A percentile compares a stretch with the other conserved stretches of the same genome.
Evolutionary conservation across 164 flowering plant species (phyloP).

Genomic region (Vitis rupestris): DNA sequence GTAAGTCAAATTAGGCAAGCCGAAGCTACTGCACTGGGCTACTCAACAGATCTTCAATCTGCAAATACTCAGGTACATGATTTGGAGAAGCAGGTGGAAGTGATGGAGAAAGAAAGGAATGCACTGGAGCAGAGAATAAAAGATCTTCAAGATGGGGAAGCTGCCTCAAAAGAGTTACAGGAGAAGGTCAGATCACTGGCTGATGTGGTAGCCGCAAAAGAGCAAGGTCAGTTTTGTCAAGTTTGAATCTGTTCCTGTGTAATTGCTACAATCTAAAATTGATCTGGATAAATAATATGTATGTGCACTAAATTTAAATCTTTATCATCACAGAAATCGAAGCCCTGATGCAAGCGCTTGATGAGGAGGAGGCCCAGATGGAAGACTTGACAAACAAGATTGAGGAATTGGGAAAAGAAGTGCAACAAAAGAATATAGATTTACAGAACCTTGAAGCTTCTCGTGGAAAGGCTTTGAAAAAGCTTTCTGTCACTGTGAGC

Average conservation of each 20-base stretch:
- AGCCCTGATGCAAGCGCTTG: slow-evolving; percentile 92
- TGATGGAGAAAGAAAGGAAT: slow-evolving; percentile 44
- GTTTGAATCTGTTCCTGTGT: not conserved
- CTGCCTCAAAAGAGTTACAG: slow-evolving; percentile 42
- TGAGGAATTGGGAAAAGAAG: slow-evolving; percentile 51
- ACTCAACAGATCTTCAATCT: slow-evolving; percentile 56
- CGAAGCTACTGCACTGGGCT: slow-evolving; percentile 57
- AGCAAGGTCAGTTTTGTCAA: slow-evolving; percentile 64
- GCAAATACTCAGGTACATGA: slow-evolving; percentile 40
- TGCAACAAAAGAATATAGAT: slow-evolving; percentile 62
- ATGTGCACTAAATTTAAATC: not conserved
- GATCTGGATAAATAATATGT: not conserved
- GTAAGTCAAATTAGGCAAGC: slow-evolving; percentile 85
- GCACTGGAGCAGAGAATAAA: slow-evolving; percentile 44
- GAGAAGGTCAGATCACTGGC: slow-evolving; percentile 55
- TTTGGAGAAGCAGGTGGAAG: slow-evolving; percentile 47
- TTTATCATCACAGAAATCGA: slow-evolving; percentile 64
- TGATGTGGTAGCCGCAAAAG: slow-evolving; percentile 60
- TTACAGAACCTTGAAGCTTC: slow-evolving; percentile 77
- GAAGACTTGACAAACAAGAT: slow-evolving; percentile 55
- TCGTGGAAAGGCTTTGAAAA: slow-evolving; percentile 72
- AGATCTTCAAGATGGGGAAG: slow-evolving; percentile 47
- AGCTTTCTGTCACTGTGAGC: slow-evolving; percentile 75
- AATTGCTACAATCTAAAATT: not conserved
- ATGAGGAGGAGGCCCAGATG: slow-evolving; percentile 92